Base-by-base conservation (phyloP, 1,284 basidiomycete genomes). In the Mrakiaceae sp. region DNA sequence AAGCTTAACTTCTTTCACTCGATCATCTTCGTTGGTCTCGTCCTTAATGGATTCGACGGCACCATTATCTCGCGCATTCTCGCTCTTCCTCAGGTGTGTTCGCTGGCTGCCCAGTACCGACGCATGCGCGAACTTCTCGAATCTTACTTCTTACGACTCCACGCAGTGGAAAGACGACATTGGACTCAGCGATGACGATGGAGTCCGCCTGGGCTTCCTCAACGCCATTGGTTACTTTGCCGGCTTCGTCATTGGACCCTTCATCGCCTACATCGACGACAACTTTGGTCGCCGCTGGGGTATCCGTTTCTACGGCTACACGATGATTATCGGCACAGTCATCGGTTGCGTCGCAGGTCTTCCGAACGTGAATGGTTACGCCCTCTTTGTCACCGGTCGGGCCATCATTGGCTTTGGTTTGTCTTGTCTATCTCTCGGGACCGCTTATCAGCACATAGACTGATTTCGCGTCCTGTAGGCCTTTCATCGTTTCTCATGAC, bases 401-500 rank as follows among this genome's bases (percentile, higher is more conserved):
- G 70, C 71, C 59, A 71, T 78, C 67, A 74, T 77, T 61, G 76
- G 76, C 16, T 73, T 77, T 61, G 76, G 63, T 58, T 0, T n/a
- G 63, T 39, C 27, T n/a, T 14, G 16, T 56, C 3, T 39, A 54
- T 51, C 39, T 63, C 54, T 6, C 14, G 12, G 16, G 8, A n/a
- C 6, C 43, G 16, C 11, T 49, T 0, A 39, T n/a, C 40, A 4
- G 16, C n/a, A 0, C 39, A 12, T 53, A 43, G 4, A 6, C 44
- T 49, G 3, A 14, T 9, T n/a, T 14, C 12, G 2, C 11, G 49
- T 53, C 27, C 11, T 58, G 27, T 40, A 63, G 62, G 76, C 10
- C 73, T 77, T 40, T 73, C 75, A n/a, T 72, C 76, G 1, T 77
- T 77, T 73, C 72, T 78, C 56, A 74, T 78, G 73, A 78, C 76